phyloP scores from a whole-genome alignment of 108 stramenopile species.

The Seminavis robusta region DNA sequence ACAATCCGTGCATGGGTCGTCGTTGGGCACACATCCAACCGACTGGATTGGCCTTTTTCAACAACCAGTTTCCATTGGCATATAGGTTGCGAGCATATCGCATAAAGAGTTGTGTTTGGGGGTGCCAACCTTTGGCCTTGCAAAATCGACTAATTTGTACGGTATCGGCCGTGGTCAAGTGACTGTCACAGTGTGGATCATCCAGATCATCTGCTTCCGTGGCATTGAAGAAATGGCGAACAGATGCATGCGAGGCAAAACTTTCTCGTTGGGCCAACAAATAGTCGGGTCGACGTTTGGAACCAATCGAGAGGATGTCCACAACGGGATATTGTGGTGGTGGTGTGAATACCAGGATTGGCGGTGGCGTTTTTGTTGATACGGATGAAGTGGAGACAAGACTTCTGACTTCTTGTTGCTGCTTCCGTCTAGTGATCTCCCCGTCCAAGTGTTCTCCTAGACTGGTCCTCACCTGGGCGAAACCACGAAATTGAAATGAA shows the following conservation, averaged over 20 bases:
- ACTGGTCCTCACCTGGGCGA: too few species aligned
- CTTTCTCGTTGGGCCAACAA: constrained; percentile 14
- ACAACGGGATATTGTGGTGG: too few species aligned
- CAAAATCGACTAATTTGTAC: neutral
- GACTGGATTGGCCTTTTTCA: constrained; percentile 19
- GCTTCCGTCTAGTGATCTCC: too few species aligned
- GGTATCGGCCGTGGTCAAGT: neutral
- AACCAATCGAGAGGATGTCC: constrained; percentile 22
- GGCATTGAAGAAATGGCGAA: constrained; percentile 16
- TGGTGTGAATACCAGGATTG: too few species aligned
- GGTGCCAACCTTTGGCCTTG: too few species aligned
- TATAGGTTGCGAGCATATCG: neutral
- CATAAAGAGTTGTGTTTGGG: too few species aligned
- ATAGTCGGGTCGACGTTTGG: neutral
- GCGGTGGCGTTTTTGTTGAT: too few species aligned
- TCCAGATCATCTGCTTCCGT: constrained; percentile 21
- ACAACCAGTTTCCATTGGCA: neutral
- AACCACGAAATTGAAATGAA: too few species aligned
- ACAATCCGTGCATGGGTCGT: constrained; percentile 26
- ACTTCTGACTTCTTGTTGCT: too few species aligned
- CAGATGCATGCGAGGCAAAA: constrained; percentile 16
- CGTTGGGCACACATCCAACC: constrained; percentile 59
- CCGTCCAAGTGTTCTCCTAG: too few species aligned
- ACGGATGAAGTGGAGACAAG: too few species aligned
- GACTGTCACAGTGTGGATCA: constrained; percentile 1